Base-by-base conservation (phyloP, 169 alveolate genomes). In the Theileria equi region DNA sequence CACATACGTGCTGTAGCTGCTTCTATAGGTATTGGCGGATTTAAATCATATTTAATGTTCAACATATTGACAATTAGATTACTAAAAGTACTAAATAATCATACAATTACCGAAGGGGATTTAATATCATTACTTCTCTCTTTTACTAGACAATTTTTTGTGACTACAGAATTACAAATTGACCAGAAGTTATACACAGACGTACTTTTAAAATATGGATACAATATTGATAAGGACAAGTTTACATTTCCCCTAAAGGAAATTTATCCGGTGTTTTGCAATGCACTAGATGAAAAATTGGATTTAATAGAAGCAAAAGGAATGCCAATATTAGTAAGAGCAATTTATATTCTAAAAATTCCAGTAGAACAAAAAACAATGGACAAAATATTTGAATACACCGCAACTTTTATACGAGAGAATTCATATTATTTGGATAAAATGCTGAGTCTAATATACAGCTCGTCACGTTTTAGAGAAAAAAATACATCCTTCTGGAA, bases 1-100 rank as follows among this genome's bases (percentile, higher is more conserved):
- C 84, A 74, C 34, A 19, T 74, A 6, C 31, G 80, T 23, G 79
- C 84, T 4, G 38, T 74, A 38, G 84, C 80, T 19, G 63, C 84
- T 2, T 58, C 81, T 13, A 25, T 64, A 6, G 50, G 74, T 36
- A 31, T 64, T 28, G 84, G 74, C 4, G 79, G 84, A 17, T 61
- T 49, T 49, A 72, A 72, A 31, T 72, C 77, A 0, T 43, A 19
- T 6, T 3, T 52, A 3, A 58, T 61, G 59, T 72, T 61, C 36
- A 72, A 72, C 29, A 40, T 72, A 6, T 50, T 72, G 34, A 10
- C 77, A 6, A 8, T 61, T 48, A 28, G 49, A 26, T 49, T 72
- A 50, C 57, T 34, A n/a, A 62, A 72, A 11, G 29, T 72, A 3
- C 44, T 45, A 6, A 10, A 28, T 0, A 49, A 17, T 10, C 49